Evolutionary conservation across 2,329 filamentous ascomycete species (phyloP).

Genomic region (Xylariaceae sp.): DNA sequence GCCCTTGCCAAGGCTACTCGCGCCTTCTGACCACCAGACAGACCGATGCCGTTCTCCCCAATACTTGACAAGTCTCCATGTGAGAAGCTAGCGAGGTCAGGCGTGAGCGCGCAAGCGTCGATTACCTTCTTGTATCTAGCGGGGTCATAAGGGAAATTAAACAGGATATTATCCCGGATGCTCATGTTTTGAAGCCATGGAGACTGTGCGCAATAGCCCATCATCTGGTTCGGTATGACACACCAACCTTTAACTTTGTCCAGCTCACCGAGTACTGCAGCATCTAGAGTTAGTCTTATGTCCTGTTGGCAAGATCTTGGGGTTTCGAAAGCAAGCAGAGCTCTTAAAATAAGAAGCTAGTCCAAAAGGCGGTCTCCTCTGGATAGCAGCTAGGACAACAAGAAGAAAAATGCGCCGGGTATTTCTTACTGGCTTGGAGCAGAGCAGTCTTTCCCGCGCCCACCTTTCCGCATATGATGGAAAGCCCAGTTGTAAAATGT

Average conservation of each 20-base stretch:
- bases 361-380: neutral
- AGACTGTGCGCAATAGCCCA: conserved; percentile 65
- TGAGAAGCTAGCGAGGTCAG: conserved; percentile 63
- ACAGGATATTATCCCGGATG: conserved; percentile 69
- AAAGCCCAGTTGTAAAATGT: conserved; percentile 57
- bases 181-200: conserved; percentile 72
- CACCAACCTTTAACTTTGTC: conserved; percentile 66
- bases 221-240: conserved; percentile 55
- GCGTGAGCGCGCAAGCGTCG: conserved; percentile 64
- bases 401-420: neutral
- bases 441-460: conserved; percentile 68
- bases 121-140: conserved; percentile 64
- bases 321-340: neutral
- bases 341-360: neutral
- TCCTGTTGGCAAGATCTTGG: neutral
- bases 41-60: conserved; percentile 67
- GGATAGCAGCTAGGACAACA: neutral
- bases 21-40: conserved; percentile 69
- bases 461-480: conserved; percentile 64
- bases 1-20: conserved; percentile 69
- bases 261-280: conserved; percentile 62
- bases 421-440: conserved; percentile 53
- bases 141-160: conserved; percentile 63
- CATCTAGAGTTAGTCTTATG: neutral
- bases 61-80: conserved; percentile 65